Conservation (phyloP, 1,139 yeast species). For the Taphrina populina region DNA sequence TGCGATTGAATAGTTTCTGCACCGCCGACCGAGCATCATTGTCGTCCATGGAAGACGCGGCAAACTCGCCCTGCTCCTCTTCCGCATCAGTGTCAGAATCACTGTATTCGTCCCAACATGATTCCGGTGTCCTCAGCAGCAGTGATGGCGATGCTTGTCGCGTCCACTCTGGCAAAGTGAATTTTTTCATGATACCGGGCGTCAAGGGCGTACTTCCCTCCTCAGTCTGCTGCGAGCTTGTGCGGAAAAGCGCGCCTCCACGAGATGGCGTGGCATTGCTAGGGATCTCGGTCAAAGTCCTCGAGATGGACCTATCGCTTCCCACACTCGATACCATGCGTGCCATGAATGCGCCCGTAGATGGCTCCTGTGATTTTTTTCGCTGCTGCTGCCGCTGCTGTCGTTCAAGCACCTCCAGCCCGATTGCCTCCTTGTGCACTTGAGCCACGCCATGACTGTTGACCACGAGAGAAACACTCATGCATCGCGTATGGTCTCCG, state of each 20-base stretch:
- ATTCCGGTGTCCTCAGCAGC: conserved; percentile 27
- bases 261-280: conserved; percentile 14
- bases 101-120: conserved; percentile 9
- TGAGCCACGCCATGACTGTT: conserved; percentile 24
- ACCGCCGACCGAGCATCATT: conserved; percentile 25
- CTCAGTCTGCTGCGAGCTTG: conserved; percentile 28
- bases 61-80: background rate
- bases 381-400: no score
- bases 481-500: conserved; percentile 5
- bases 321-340: conserved; percentile 31
- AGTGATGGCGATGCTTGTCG: conserved; percentile 7
- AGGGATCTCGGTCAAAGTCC: conserved; percentile 6
- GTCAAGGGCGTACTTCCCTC: conserved; percentile 18
- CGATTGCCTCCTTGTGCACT: conserved; percentile 14
- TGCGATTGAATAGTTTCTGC: conserved; percentile 15
- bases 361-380: background rate
- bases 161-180: conserved; percentile 7
- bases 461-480: conserved; percentile 25
- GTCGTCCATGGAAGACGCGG: background rate
- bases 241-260: conserved; percentile 10
- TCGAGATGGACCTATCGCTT: conserved; percentile 21
- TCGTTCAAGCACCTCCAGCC: conserved; percentile 16
- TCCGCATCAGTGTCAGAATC: conserved; percentile 2
- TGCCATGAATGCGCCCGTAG: conserved; percentile 5
- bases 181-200: conserved; percentile 5